Conservation (phyloP, 2,329 filamentous ascomycete genomes). For the Tolypocladium guangdongense region DNA sequence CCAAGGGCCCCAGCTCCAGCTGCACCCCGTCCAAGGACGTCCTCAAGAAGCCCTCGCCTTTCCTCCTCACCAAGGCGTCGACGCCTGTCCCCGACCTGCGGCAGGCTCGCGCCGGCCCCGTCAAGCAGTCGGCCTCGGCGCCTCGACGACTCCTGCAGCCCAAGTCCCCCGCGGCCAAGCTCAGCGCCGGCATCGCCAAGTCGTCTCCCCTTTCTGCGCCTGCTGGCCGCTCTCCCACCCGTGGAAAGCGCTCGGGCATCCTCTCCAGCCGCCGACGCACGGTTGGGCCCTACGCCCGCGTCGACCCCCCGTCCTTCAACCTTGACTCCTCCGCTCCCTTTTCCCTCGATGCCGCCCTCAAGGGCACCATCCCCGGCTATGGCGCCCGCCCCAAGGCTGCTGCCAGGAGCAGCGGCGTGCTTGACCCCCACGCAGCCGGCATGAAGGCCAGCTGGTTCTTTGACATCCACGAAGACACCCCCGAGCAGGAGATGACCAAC, state of each 20-base stretch:
- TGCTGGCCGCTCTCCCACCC: conserved; percentile 70
- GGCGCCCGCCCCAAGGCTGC: conserved; percentile 28
- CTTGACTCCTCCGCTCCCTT: conserved; percentile 54
- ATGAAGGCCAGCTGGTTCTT: conserved; percentile 72
- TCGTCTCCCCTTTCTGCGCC: conserved; percentile 53
- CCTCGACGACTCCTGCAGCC: conserved; percentile 37
- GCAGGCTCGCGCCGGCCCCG: conserved; percentile 19
- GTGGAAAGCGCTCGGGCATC: conserved; percentile 56
- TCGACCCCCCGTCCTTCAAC: conserved; percentile 58
- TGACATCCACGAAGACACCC: conserved; percentile 85
- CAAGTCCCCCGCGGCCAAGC: conserved; percentile 38
- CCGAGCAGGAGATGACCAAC: conserved; percentile 84
- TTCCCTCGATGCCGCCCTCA: conserved; percentile 74
- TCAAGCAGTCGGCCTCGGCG: conserved; percentile 17
- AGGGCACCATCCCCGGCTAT: conserved; percentile 59
- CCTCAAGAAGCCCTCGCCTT: conserved; percentile 40
- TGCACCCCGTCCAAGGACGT: conserved; percentile 30
- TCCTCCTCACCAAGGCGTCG: conserved; percentile 31
- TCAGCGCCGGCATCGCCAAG: conserved; percentile 32
- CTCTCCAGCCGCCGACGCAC: conserved; percentile 57
- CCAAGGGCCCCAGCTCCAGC: conserved; percentile 36
- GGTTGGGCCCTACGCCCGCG: conserved; percentile 51
- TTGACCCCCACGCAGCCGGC: conserved; percentile 30
- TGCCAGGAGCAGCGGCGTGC: conserved; percentile 4
- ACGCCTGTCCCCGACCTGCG: conserved; percentile 19